phyloP scores from a whole-genome alignment of 164 flowering plant species.

The Stephania japonica region DNA sequence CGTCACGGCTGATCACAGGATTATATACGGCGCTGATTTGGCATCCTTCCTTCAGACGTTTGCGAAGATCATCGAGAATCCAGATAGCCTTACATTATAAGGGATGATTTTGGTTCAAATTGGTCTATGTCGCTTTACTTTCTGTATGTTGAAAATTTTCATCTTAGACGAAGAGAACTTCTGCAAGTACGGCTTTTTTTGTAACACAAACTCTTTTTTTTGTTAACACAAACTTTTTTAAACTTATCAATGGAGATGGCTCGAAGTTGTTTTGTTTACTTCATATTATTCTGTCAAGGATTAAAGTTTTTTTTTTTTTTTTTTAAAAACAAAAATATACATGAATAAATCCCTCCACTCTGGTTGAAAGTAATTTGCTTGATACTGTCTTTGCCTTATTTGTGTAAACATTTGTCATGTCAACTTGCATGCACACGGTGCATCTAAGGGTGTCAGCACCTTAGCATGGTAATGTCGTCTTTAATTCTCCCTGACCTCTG shows the following conservation, averaged over 20 bases:
- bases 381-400: too few species aligned
- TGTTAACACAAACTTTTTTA: neutral
- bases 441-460: too few species aligned
- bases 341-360: too few species aligned
- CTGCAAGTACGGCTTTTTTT: neutral
- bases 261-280: neutral
- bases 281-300: neutral
- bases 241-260: neutral
- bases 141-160: neutral
- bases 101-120: neutral
- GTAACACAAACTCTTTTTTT: neutral
- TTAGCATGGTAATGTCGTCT: too few species aligned
- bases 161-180: neutral
- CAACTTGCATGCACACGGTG: too few species aligned
- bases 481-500: too few species aligned
- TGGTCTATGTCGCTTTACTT: neutral
- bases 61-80: constrained; percentile 76
- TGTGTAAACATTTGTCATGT: too few species aligned
- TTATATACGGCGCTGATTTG: constrained; percentile 87
- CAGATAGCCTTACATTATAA: constrained; percentile 81
- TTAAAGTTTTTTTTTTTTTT: too few species aligned
- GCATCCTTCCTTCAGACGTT: constrained; percentile 90
- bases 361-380: too few species aligned
- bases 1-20: constrained; percentile 90
- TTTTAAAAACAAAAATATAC: too few species aligned